Percentiles rank a stretch among this genome's conserved stretches.
These are phyloP conservation scores for Hygrocybe coccinea DNA, from an alignment of 768 basidiomycete genomes.

Conservation along the genomic window DNA sequence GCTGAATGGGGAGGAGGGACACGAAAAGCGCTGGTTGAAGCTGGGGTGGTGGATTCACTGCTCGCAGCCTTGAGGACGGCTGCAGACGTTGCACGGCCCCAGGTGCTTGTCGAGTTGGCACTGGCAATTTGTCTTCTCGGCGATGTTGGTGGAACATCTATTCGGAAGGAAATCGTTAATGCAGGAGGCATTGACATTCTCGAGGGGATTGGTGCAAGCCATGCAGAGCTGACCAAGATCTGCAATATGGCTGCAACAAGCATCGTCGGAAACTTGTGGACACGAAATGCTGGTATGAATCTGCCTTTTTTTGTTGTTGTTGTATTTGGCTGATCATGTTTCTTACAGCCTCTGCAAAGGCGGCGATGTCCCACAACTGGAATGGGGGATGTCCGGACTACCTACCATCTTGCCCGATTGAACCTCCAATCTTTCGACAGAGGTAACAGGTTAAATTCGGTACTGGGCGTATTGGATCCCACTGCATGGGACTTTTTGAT, in stretches of 20 bases:
- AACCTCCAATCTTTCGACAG: too few relatives aligned
- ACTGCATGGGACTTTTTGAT: too few relatives aligned
- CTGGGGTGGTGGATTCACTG: slow-evolving; percentile 25
- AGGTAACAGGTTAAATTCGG: too few relatives aligned
- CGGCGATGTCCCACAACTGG: slow-evolving; percentile 6
- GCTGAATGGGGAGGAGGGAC: slow-evolving; percentile 26
- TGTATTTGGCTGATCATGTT: background rate
- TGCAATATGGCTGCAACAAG: slow-evolving; percentile 23
- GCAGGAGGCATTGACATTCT: slow-evolving; percentile 26
- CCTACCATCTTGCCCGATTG: slow-evolving; percentile 1
- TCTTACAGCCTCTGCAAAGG: slow-evolving; percentile 1
- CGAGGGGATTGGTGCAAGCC: slow-evolving; percentile 13
- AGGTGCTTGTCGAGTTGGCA: slow-evolving; percentile 24
- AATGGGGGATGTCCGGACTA: slow-evolving; percentile 3
- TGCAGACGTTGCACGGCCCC: slow-evolving; percentile 18
- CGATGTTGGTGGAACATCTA: slow-evolving; percentile 24
- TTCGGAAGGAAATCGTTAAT: slow-evolving; percentile 27
- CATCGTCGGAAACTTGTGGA: slow-evolving; percentile 24
- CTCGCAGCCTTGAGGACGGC: slow-evolving; percentile 24
- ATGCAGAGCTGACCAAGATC: slow-evolving; percentile 22
- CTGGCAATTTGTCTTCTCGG: slow-evolving; percentile 22
- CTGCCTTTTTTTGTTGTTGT: background rate
- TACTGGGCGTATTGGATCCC: too few relatives aligned
- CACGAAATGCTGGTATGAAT: slow-evolving; percentile 20
- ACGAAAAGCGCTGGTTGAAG: slow-evolving; percentile 23